Evolutionary conservation across 306 rosid genomes (phyloP).

Genomic region (Nissolia schottii): DNA sequence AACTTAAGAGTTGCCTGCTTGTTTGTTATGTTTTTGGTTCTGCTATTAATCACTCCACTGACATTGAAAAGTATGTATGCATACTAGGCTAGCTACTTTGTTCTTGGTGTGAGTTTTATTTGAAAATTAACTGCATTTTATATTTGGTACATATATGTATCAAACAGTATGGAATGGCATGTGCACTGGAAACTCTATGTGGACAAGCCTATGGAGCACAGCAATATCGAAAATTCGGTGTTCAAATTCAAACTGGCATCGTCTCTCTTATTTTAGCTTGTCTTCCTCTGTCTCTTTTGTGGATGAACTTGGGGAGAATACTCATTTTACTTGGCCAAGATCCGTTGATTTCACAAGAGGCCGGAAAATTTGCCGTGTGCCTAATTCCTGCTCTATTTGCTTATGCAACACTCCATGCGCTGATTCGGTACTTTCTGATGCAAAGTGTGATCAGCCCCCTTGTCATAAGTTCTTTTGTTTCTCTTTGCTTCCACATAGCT

Average conservation of each 20-base stretch:
- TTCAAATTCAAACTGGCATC: slow-evolving; percentile 49
- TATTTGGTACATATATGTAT: background rate
- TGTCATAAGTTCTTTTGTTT: slow-evolving; percentile 42
- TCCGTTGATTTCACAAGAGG: slow-evolving; percentile 69
- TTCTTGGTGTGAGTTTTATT: background rate
- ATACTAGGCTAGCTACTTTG: background rate
- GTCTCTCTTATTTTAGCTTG: slow-evolving; percentile 52
- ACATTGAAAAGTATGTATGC: background rate
- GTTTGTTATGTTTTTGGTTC: background rate
- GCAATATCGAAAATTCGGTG: slow-evolving; percentile 51
- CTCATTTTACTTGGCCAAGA: slow-evolving; percentile 69
- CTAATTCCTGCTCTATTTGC: slow-evolving; percentile 80
- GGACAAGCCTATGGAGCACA: slow-evolving; percentile 72
- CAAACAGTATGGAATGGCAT: slow-evolving; percentile 62
- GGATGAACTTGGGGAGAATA: slow-evolving; percentile 57
- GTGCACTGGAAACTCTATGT: slow-evolving; percentile 62
- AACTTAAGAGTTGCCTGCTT: background rate
- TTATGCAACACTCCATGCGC: slow-evolving; percentile 55
- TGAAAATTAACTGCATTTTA: background rate
- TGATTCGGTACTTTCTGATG: slow-evolving; percentile 57
- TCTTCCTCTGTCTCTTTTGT: slow-evolving; percentile 53
- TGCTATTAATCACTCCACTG: background rate
- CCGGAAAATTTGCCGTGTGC: slow-evolving; percentile 58
- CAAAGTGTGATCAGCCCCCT: slow-evolving; percentile 64
- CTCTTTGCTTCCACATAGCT: slow-evolving; percentile 55